Evolutionary conservation across 2,329 filamentous ascomycete species (phyloP), one percentile per base, ranked within the genome.

Genomic region (Talaromyces pinophilus): DNA sequence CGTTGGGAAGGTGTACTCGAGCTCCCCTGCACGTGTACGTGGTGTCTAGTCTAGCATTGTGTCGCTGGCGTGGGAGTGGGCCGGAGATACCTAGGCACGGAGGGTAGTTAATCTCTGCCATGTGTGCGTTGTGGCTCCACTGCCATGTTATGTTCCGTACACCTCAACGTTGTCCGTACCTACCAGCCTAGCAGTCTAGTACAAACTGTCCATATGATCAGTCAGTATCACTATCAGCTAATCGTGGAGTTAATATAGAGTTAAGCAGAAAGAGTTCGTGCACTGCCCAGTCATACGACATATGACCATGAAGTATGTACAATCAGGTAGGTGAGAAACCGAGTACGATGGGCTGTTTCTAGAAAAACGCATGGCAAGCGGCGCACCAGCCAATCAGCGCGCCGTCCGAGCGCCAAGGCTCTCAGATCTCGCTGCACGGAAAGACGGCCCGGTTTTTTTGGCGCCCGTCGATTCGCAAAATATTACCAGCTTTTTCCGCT

Each of bases 401-500:
- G n/a, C n/a, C n/a, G n/a, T 19, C 25, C 15, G 48, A 28, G 48
- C 22, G 52, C 30, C 52, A 55, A 55, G 52, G 52, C 52, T 35
- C 52, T 55, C 52, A 55, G 52, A 55, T 55, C 52, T 55, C 52
- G 54, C 54, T 38, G 54, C 15, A 60, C 57, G 57, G 57, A 60
- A 46, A 44, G 57, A 60, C 57, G 57, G 57, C 38, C 57, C 57
- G 57, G 57, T 60, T 60, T 46, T 59, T 46, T 60, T 46, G 57
- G 57, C 57, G 57, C 57, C 57, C 25, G 28, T 30, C 22, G 28
- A 60, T 46, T 46, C 22, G 38, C 57, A 17, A 25, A 30, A 33
- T 25, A 33, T 33, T 33, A 44, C 35, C 17, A n/a, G 22, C 17
- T 33, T 46, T 19, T 46, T 30, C 57, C 57, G 19, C 22, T 33